These are phyloP conservation scores for Agrostemma githago DNA, from an alignment of 148 eudicot species.

Conservation along the genomic window DNA sequence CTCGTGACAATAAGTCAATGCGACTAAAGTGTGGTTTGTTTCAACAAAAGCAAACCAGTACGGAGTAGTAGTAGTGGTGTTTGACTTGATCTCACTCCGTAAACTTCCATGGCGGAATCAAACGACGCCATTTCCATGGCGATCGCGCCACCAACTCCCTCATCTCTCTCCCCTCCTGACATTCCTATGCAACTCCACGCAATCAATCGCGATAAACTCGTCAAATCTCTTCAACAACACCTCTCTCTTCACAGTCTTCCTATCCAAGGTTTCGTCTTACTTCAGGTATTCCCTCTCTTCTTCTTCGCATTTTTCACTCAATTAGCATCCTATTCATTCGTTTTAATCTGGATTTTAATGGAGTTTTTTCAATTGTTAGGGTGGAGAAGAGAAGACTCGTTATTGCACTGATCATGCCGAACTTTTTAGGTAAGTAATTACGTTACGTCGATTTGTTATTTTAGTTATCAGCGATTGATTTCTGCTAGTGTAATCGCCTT, in stretches of 20 bases:
- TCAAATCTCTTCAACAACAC: conserved; percentile 50
- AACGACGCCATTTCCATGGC: conserved; percentile 34
- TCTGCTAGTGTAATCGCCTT: neutral
- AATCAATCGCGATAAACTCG: conserved; percentile 52
- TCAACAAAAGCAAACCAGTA: too few relatives aligned
- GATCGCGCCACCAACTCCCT: conserved; percentile 22
- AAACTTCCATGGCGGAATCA: conserved; percentile 8
- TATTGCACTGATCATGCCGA: conserved; percentile 91
- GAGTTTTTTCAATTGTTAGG: conserved; percentile 35
- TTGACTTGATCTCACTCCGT: neutral
- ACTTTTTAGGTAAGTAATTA: conserved; percentile 53
- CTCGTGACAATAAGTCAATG: too few relatives aligned
- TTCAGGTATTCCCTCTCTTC: conserved; percentile 45
- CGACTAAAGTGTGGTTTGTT: too few relatives aligned
- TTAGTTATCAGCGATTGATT: neutral
- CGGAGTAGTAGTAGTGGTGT: too few relatives aligned
- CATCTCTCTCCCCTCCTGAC: conserved; percentile 50
- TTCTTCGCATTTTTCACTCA: neutral
- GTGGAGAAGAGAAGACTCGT: conserved; percentile 80
- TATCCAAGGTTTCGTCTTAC: conserved; percentile 57
- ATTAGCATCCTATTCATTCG: neutral
- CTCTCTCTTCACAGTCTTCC: conserved; percentile 49
- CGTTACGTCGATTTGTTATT: neutral
- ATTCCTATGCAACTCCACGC: conserved; percentile 62
- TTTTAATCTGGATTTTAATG: neutral